Conservation (phyloP, 129 eudicot species). For the Ambrosia trifida region DNA sequence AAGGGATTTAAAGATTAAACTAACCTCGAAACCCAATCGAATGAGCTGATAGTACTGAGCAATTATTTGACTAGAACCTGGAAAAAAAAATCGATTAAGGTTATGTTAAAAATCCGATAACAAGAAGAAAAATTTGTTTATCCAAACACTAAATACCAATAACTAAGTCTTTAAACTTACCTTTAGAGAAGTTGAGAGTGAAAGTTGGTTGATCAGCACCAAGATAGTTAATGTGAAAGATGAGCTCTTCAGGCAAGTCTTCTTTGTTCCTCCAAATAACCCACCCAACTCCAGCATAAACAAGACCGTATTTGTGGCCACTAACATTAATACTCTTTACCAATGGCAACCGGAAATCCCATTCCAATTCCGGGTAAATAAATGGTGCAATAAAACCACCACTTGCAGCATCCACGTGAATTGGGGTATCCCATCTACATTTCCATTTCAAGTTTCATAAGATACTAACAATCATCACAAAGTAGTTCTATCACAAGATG, state of each 20-base stretch:
- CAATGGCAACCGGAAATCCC: constrained; percentile 82
- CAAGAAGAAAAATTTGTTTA: not conserved
- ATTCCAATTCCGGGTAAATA: constrained; percentile 73
- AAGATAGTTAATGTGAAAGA: constrained; percentile 86
- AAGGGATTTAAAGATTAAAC: not conserved
- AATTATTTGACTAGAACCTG: constrained; percentile 86
- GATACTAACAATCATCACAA: not conserved
- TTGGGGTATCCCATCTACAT: constrained; percentile 81
- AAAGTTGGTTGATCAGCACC: constrained; percentile 95
- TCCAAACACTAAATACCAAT: not conserved
- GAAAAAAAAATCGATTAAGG: not conserved
- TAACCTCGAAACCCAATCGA: constrained; percentile 84
- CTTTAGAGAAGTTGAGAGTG: constrained; percentile 91
- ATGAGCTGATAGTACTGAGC: constrained; percentile 89
- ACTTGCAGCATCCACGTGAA: constrained; percentile 93
- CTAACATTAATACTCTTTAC: constrained; percentile 90
- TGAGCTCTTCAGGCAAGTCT: constrained; percentile 82
- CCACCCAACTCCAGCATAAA: constrained; percentile 92
- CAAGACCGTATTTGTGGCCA: constrained; percentile 92
- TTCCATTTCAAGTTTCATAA: constrained; percentile 7
- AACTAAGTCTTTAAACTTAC: constrained; percentile 26
- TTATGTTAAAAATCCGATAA: not conserved
- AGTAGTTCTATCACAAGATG: no score
- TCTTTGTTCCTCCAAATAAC: constrained; percentile 83
- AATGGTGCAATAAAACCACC: constrained; percentile 94